Base-by-base conservation (phyloP, 352 stramenopile species). In the Sclerospora graminicola region DNA sequence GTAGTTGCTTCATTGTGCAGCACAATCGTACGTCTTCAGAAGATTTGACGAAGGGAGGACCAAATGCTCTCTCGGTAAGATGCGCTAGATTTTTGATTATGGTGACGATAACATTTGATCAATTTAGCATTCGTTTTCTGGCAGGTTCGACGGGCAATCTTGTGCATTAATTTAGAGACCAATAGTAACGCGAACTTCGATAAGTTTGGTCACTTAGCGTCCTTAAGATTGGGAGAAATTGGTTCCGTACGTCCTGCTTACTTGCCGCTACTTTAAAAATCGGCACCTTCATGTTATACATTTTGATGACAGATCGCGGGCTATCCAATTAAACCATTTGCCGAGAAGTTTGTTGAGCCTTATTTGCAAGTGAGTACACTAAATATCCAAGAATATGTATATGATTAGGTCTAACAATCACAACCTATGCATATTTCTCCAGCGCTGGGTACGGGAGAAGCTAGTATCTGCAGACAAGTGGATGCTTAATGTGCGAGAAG, bases 371-470 rank as follows among this genome's bases (percentile, higher is more conserved):
- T 81, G 31, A 30, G 39, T 33, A 18, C 33, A 31, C 8, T 14
- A 6, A 36, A 42, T 26, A 6, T 0, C 30, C 15, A 4, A 31
- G 23, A 21, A 20, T 8, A 13, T 38, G 14, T 11, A 13, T 13
- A 29, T 21, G 2, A n/a, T 21, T 8, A 20, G 41, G 42, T 31
- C 18, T 52, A 36, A 39, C 24, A 51, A 32, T 9, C 37, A 29
- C 9, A 5, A 10, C 26, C 39, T 54, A 35, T 7, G 2, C 5
- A 42, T 41, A 19, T 15, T 15, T 46, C 35, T 36, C 10, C 20
- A 89, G 66, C 72, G 78, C 28, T 89, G 78, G 78, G 68, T 89
- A 26, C 69, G 72, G 11, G 78, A 89, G 41, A 89, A 87, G 39
- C 72, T 89, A 0, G 42, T 48, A 0, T 48, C 57, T 18, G 42